A percentile compares a stretch with the other conserved stretches of the same genome.
phyloP scores from a whole-genome alignment of 805 yeast genomes.

The Pichia pseudocactophila region DNA sequence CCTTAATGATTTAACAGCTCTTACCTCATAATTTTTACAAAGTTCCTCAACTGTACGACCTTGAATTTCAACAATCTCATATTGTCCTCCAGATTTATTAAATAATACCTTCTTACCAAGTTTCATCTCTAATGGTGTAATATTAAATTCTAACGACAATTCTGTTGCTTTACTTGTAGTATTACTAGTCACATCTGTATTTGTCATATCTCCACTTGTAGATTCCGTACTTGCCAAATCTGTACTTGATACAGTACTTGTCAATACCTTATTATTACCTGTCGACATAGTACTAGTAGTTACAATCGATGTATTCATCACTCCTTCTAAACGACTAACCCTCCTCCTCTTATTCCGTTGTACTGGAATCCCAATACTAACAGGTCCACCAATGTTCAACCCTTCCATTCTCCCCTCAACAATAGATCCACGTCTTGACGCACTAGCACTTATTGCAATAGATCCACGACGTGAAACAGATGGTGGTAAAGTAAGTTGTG shows the following conservation, averaged over 20 bases:
- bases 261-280: too few relatives aligned
- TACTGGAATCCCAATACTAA: slow-evolving; percentile 7
- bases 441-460: background rate
- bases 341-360: slow-evolving; percentile 18
- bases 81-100: slow-evolving; percentile 3
- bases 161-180: too few relatives aligned
- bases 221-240: too few relatives aligned
- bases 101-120: slow-evolving; percentile 9
- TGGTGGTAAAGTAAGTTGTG: background rate
- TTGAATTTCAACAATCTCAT: slow-evolving; percentile 4
- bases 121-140: slow-evolving; percentile 5
- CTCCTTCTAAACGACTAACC: slow-evolving; percentile 23
- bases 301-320: too few relatives aligned
- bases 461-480: background rate
- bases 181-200: too few relatives aligned
- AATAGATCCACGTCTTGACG: slow-evolving; percentile 1
- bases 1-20: too few relatives aligned
- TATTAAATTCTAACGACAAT: background rate
- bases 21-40: too few relatives aligned
- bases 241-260: too few relatives aligned
- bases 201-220: too few relatives aligned
- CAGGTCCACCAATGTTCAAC: slow-evolving; percentile 1
- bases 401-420: background rate
- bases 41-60: slow-evolving; percentile 1
- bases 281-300: too few relatives aligned